Evolutionary conservation across 2,329 filamentous ascomycete species (phyloP).

Genomic region (Colletotrichum viniferum): DNA sequence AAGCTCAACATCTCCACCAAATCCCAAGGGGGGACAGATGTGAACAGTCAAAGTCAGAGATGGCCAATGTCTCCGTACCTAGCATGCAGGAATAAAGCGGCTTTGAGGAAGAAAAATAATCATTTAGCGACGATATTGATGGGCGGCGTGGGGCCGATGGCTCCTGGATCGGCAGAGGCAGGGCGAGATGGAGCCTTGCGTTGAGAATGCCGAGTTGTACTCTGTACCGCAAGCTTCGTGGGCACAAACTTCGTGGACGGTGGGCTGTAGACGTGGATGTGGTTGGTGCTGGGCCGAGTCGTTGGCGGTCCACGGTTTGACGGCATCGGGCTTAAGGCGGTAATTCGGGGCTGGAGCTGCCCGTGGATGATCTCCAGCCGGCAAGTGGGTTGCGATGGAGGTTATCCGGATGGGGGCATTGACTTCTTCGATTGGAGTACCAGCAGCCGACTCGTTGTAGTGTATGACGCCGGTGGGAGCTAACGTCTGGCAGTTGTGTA

Average conservation of each 20-base stretch:
- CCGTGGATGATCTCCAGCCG: constrained; percentile 5
- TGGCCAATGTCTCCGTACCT: neutral
- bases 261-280: neutral
- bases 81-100: neutral
- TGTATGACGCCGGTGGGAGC: neutral
- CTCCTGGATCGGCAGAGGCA: constrained; percentile 13
- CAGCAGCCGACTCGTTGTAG: neutral
- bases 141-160: constrained; percentile 17
- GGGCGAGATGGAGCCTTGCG: neutral
- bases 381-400: neutral
- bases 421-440: neutral
- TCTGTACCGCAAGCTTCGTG: neutral
- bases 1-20: neutral
- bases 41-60: neutral
- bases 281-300: neutral
- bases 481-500: neutral
- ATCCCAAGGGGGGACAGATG: neutral
- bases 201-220: neutral
- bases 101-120: neutral
- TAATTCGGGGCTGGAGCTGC: constrained; percentile 6
- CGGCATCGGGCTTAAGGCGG: neutral
- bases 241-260: neutral
- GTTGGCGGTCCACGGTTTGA: neutral
- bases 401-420: neutral
- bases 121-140: neutral